Base-by-base conservation (phyloP, 208 protist species). In the Trypanosoma rangeli region DNA sequence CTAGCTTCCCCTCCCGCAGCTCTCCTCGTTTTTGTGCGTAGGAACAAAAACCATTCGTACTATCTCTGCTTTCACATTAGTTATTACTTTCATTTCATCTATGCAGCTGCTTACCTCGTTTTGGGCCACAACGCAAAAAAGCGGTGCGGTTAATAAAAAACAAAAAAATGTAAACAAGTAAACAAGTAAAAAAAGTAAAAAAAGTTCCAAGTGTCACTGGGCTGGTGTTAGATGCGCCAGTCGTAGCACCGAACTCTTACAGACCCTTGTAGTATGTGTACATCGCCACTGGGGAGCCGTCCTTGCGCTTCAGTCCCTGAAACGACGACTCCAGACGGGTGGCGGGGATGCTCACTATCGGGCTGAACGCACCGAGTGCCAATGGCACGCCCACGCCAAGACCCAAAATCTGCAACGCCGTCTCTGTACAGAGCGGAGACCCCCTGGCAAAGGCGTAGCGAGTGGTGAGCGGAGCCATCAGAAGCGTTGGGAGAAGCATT, bases 401-500 rank as follows among this genome's bases (percentile, higher is more conserved):
- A 18, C 86, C 86, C 3, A 84, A 31, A 64, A 94, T 78, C 73
- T 94, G 89, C 73, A 94, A 58, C 7, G 72, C 55, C 5, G 71
- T 76, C 64, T 94, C 89, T 35, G 72, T 79, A 20, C 73, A 22
- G 52, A 84, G 61, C 9, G 87, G 65, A 64, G 71, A 54, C 44
- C 54, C 59, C 5, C 82, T 70, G 24, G 73, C 82, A 20, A 84
- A 53, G 16, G 58, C 15, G 49, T 60, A 70, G 48, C 78, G 58
- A 24, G 78, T 73, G 49, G 68, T 74, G 22, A 96, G 78, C 13
- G 87, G 78, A 57, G 84, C 68, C 85, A 94, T 90, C 37, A 87
- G 50, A n/a, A 97, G 68, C 31, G 91, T 92, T 29, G 94, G 94
- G n/a, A 97, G 70, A 59, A 94, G 69, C 79, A 98, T 90, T 35